Base-by-base conservation (phyloP, 2,329 filamentous ascomycete species). In the Cadophora sp. region DNA sequence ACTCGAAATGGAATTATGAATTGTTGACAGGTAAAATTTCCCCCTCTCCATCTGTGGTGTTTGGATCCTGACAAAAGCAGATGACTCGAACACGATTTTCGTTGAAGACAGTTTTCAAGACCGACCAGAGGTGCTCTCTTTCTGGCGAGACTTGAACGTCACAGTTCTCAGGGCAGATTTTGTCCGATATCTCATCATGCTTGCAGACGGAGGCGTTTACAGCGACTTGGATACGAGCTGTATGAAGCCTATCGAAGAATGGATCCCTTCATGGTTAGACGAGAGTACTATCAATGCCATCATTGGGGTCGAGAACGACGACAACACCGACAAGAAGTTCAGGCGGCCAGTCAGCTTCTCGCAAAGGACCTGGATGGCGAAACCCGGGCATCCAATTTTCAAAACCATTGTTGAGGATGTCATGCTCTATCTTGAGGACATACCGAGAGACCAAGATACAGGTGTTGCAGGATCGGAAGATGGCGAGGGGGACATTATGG, bases 1-100 rank as follows among this genome's bases (percentile, higher is more conserved):
- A 91, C 72, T 88, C 87, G 0, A 81, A 81, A 6, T 87, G 87
- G 76, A 81, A 88, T 65, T 71, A 71, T 30, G 69, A 71, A 33
- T 53, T 71, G 3, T 53, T 70, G 43, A 91, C 89, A 0, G 89
- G 56, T 59, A 43, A 24, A 22, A 4, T 14, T 3, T 4, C 5
- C 22, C 4, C 2, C n/a, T 14, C 16, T 14, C 20, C 22, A 8
- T 8, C 14, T 16, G 3, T 59, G 22, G 11, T 1, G 11, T 8
- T 24, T 7, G 5, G 5, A 4, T 20, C 27, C n/a, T 59, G 20
- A 59, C 22, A 22, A 11, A 6, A 4, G 5, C 27, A 59, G 56
- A 59, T 27, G 56, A 59, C 14, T 20, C 56, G 11, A 59, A 43
- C n/a, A 59, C 56, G 16, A 18, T 59, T 27, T 59, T 43, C 36